These are phyloP conservation scores for Arachnomyces sp. DNA, from an alignment of 2,329 filamentous ascomycete species.

Conservation along the genomic window DNA sequence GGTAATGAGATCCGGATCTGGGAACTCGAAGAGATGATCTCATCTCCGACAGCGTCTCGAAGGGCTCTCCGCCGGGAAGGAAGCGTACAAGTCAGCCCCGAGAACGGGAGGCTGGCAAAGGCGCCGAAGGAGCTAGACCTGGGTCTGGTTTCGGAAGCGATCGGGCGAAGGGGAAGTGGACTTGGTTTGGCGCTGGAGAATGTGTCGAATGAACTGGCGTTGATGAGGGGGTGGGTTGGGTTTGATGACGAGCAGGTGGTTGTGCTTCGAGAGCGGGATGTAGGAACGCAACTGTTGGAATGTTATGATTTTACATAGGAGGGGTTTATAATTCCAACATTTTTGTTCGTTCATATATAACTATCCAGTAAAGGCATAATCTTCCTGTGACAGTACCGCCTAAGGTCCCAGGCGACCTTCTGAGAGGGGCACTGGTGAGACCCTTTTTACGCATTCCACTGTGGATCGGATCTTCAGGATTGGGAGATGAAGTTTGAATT, in stretches of 20 bases:
- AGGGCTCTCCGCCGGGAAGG: slow-evolving; percentile 39
- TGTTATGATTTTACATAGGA: slow-evolving; percentile 77
- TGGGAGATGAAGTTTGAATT: too few species aligned
- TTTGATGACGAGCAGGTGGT: slow-evolving; percentile 93
- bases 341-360: slow-evolving; percentile 10
- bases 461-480: too few species aligned
- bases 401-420: background rate
- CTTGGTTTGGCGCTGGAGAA: slow-evolving; percentile 29
- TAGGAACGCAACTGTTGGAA: slow-evolving; percentile 65
- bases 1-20: slow-evolving; percentile 77
- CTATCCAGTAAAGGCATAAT: slow-evolving; percentile 16
- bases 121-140: slow-evolving; percentile 9
- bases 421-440: too few species aligned
- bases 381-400: background rate
- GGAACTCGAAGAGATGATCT: slow-evolving; percentile 71
- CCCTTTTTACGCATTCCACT: too few species aligned
- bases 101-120: slow-evolving; percentile 16
- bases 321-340: slow-evolving; percentile 10
- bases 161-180: slow-evolving; percentile 20
- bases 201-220: slow-evolving; percentile 31
- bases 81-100: slow-evolving; percentile 48
- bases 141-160: slow-evolving; percentile 14
- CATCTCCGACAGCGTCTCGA: slow-evolving; percentile 37
- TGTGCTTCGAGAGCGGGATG: slow-evolving; percentile 63
- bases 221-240: slow-evolving; percentile 61